A percentile compares a stretch with the other conserved stretches of the same genome.
Conservation (phyloP, 805 yeast species). For the Saturnispora dispora region DNA sequence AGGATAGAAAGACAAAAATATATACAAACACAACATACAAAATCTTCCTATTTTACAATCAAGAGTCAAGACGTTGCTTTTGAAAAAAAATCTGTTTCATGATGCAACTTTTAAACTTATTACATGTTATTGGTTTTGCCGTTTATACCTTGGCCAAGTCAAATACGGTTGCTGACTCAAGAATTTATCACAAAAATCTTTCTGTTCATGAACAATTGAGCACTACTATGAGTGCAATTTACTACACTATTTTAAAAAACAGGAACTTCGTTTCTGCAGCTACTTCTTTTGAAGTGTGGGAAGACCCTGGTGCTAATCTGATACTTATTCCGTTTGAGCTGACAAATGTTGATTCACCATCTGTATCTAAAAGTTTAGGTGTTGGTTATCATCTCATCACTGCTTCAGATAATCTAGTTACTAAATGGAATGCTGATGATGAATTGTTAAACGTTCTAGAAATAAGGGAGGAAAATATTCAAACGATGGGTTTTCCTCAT, state of each 20-base stretch:
- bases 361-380: slow-evolving; percentile 2
- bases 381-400: slow-evolving; percentile 12
- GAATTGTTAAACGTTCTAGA: slow-evolving; percentile 7
- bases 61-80: background rate
- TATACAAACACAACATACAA: background rate
- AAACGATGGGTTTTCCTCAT: slow-evolving; percentile 23
- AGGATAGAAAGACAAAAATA: background rate
- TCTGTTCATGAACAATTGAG: background rate
- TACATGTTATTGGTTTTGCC: background rate
- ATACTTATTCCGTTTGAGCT: slow-evolving; percentile 19
- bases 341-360: background rate
- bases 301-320: slow-evolving; percentile 18
- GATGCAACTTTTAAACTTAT: background rate
- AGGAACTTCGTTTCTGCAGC: slow-evolving; percentile 11
- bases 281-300: slow-evolving; percentile 22
- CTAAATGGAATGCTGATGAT: background rate
- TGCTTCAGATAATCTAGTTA: slow-evolving; percentile 8
- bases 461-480: slow-evolving; percentile 22
- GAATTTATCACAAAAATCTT: background rate
- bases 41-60: background rate
- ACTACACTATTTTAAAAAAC: slow-evolving; percentile 16
- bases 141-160: background rate
- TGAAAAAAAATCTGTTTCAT: background rate
- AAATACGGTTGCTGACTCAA: background rate
- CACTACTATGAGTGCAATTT: slow-evolving; percentile 10